Evolutionary conservation across 805 yeast genomes (phyloP).

Genomic region (Saccharomycopsis amapae): DNA sequence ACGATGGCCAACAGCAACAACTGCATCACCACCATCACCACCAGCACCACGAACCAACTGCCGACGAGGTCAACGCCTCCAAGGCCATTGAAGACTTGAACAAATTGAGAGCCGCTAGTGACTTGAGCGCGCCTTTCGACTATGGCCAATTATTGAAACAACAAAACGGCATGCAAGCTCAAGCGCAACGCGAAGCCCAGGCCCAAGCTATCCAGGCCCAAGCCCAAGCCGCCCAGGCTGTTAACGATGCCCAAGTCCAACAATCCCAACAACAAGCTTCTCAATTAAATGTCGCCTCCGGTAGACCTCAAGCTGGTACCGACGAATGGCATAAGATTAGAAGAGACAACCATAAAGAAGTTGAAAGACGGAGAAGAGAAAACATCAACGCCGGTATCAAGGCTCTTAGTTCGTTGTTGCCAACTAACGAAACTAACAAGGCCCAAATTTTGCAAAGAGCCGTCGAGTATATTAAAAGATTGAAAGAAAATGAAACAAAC

Average conservation of each 20-base stretch:
- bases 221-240: neutral
- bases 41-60: neutral
- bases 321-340: slow-evolving; percentile 81
- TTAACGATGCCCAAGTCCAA: neutral
- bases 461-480: slow-evolving; percentile 80
- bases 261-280: slow-evolving; percentile 5
- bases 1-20: neutral
- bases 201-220: slow-evolving; percentile 6
- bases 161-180: neutral
- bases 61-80: slow-evolving; percentile 1
- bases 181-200: slow-evolving; percentile 16
- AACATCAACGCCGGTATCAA: slow-evolving; percentile 82
- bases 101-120: slow-evolving; percentile 6
- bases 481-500: slow-evolving; percentile 83
- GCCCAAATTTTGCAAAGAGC: slow-evolving; percentile 84
- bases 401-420: slow-evolving; percentile 69
- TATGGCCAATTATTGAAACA: slow-evolving; percentile 22
- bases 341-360: slow-evolving; percentile 90
- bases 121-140: slow-evolving; percentile 23
- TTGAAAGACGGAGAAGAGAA: slow-evolving; percentile 87
- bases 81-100: slow-evolving; percentile 17
- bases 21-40: neutral
- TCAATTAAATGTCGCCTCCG: neutral
- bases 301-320: slow-evolving; percentile 7
- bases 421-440: slow-evolving; percentile 81